Base-by-base conservation (phyloP, 164 flowering plant genomes). In the Akebia trifoliata region DNA sequence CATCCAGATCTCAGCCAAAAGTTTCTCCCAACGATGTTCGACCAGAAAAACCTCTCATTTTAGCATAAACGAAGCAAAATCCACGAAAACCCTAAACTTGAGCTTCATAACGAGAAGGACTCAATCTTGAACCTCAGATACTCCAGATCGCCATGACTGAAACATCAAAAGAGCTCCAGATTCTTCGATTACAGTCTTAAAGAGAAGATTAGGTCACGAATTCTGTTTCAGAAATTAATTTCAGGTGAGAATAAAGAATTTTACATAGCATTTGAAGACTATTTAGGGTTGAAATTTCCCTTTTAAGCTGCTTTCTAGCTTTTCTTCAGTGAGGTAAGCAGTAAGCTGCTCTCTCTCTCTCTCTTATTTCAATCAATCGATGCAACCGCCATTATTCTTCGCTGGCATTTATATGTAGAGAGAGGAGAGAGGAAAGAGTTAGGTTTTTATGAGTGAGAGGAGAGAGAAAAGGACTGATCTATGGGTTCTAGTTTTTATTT, bases 341-440 rank as follows among this genome's bases (percentile, higher is more conserved):
- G n/a, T n/a, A n/a, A n/a, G 40, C 54, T 30, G 45, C 56, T 24
- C 31, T 40, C 31, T 0, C 5, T 28, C 60, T 34, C 53, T 61
- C 43, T 53, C 20, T 46, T 30, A 54, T 29, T 36, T 12, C 53
- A 35, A 31, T 62, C 66, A 62, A 54, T 54, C 50, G 47, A 54
- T 46, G 22, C 59, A 56, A 62, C 54, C 59, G 48, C 66, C 66
- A 62, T 62, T 54, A 62, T 62, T 62, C 45, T 62, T 54, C 25
- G 38, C 45, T 25, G 26, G 26, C 38, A 36, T 39, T 62, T 54
- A 30, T 49, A 49, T 12, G n/a, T n/a, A n/a, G n/a, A n/a, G n/a
- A n/a, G n/a, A n/a, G n/a, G 47, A 43, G 47, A 43, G 47, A 43
- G 47, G n/a, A 43, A 43, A 43, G 25, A 18, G 21, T 43, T 43